Percentiles rank a stretch among this genome's conserved stretches.
Conservation (phyloP, 148 eudicot genomes). For the Diospyros lotus region DNA sequence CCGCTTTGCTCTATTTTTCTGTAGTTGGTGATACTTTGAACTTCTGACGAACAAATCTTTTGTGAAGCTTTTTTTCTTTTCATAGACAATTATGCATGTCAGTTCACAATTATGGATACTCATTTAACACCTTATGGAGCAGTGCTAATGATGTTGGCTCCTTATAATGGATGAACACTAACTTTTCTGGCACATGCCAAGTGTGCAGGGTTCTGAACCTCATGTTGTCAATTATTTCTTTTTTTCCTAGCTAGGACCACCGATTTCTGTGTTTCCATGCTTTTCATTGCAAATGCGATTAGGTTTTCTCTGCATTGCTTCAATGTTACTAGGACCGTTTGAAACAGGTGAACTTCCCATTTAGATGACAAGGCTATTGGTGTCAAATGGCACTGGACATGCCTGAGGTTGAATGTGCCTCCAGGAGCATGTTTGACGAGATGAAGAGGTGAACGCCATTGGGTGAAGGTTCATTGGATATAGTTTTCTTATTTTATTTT, state of each 20-base stretch:
- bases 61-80: background rate
- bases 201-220: background rate
- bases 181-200: background rate
- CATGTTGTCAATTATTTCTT: too few relatives aligned
- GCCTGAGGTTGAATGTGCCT: too few relatives aligned
- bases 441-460: too few relatives aligned
- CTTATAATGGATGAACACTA: background rate
- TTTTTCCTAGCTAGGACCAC: background rate
- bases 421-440: too few relatives aligned
- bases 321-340: background rate
- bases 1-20: background rate
- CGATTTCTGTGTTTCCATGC: background rate
- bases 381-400: background rate
- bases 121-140: background rate
- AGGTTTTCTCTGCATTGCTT: background rate
- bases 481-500: too few relatives aligned
- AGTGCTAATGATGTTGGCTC: background rate
- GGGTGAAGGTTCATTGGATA: too few relatives aligned
- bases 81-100: background rate
- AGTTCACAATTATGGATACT: background rate
- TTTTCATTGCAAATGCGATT: background rate
- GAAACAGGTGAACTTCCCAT: background rate
- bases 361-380: background rate
- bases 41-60: background rate
- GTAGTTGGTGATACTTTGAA: background rate